Base-by-base conservation (phyloP, 345 rosid species). In the Xanthoceras sorbifolium region DNA sequence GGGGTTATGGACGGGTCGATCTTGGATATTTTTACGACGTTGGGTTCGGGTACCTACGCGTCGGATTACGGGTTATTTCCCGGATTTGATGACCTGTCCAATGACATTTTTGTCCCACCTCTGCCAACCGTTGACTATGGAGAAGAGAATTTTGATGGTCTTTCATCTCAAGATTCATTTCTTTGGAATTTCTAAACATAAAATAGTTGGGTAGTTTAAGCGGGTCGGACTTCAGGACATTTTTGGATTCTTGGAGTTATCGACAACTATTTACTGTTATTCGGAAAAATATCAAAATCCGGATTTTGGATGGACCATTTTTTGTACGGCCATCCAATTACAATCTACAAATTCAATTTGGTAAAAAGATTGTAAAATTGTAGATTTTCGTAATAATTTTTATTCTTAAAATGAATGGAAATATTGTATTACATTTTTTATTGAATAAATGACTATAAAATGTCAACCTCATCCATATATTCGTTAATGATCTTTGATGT, bases 101-200 rank as follows among this genome's bases (percentile, higher is more conserved):
- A 76, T 55, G 90, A 87, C 40, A 81, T 80, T 72, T 86, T 80
- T 20, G 79, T 76, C 23, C 75, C 83, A 22, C 65, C 80, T 38
- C 5, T 67, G 25, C 72, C 79, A 1, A 57, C 75, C 1, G 42
- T 73, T 5, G 87, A 87, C 23, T 76, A 46, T 38, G 87, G 77
- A 18, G 90, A 78, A 17, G 90, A 86, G 52, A 82, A 23, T 73
- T 61, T 76, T 28, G 87, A 89, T 40, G 88, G 76, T 1, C 7
- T 38, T 29, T 23, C 79, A 28, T 52, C 9, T 38, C 84, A 84
- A 9, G 89, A 80, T 64, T 84, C 86, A 4, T 84, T 81, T 79
- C 92, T 93, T 26, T 93, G 95, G 95, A 86, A 89, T 74, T 91
- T 91, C 76, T 90, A 26, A 71, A 63, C 25, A 26, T 48, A 7